These are phyloP conservation scores for Exutisphaerella laricina DNA, from an alignment of 2,329 filamentous ascomycete genomes.

Conservation along the genomic window DNA sequence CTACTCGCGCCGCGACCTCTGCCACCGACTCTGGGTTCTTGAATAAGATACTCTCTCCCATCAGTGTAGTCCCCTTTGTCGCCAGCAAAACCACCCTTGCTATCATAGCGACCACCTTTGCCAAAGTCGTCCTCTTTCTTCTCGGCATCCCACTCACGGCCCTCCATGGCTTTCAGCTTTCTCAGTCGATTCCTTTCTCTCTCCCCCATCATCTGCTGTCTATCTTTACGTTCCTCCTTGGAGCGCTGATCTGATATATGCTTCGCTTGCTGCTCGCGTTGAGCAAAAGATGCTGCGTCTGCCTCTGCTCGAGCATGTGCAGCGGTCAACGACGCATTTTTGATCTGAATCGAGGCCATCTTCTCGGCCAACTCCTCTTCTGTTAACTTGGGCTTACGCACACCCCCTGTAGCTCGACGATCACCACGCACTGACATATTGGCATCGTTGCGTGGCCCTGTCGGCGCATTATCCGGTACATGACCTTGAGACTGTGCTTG, in stretches of 20 bases:
- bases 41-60: slow-evolving; percentile 32
- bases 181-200: slow-evolving; percentile 55
- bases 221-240: slow-evolving; percentile 47
- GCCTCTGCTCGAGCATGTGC: slow-evolving; percentile 62
- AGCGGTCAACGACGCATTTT: slow-evolving; percentile 54
- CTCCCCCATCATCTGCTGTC: slow-evolving; percentile 57
- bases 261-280: slow-evolving; percentile 56
- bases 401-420: slow-evolving; percentile 33
- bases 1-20: slow-evolving; percentile 12
- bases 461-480: slow-evolving; percentile 22
- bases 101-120: slow-evolving; percentile 25
- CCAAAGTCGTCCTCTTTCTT: slow-evolving; percentile 53
- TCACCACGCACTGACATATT: slow-evolving; percentile 32
- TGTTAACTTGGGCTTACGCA: slow-evolving; percentile 53
- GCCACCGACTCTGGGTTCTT: slow-evolving; percentile 25
- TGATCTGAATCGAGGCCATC: slow-evolving; percentile 56
- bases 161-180: slow-evolving; percentile 54
- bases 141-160: slow-evolving; percentile 58
- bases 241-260: slow-evolving; percentile 44
- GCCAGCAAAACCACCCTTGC: slow-evolving; percentile 25
- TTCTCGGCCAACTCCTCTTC: slow-evolving; percentile 58
- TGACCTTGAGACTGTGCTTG: slow-evolving; percentile 12
- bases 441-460: slow-evolving; percentile 21
- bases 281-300: slow-evolving; percentile 59
- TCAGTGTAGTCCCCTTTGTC: slow-evolving; percentile 31